Percentiles rank a stretch among this genome's conserved stretches.
These are phyloP conservation scores for Umbelopsis ramanniana DNA, from an alignment of 192 early-diverging fungal species.

Conservation along the genomic window DNA sequence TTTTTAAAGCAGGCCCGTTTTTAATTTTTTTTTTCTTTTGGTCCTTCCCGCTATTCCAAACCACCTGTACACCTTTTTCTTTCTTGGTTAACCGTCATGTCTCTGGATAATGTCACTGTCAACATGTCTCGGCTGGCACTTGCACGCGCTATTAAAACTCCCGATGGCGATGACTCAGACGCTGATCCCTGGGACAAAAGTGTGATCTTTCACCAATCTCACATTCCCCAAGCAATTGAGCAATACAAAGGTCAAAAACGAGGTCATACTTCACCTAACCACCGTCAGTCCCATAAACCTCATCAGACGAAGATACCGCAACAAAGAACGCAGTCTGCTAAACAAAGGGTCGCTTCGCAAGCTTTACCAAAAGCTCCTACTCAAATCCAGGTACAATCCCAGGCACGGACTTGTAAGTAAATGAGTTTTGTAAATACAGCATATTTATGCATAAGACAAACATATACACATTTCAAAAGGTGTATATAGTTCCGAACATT, in stretches of 20 bases:
- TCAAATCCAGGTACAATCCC: neutral
- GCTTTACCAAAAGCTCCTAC: neutral
- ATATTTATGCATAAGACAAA: neutral
- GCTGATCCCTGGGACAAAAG: slow-evolving; percentile 42
- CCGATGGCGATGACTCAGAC: slow-evolving; percentile 34
- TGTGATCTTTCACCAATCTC: slow-evolving; percentile 29
- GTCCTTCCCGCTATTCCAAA: slow-evolving; percentile 5
- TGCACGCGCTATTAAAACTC: slow-evolving; percentile 42
- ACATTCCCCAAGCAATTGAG: slow-evolving; percentile 13
- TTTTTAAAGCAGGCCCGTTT: neutral
- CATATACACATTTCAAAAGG: neutral
- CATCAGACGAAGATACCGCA: neutral
- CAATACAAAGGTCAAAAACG: neutral
- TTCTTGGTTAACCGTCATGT: slow-evolving; percentile 20
- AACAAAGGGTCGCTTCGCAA: neutral
- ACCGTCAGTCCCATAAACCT: neutral
- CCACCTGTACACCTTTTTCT: neutral
- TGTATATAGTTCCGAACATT: slow-evolving; percentile 3
- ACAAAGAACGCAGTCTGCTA: neutral
- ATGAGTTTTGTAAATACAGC: neutral
- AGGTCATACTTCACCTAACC: neutral
- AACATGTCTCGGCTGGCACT: slow-evolving; percentile 40
- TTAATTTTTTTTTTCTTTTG: neutral
- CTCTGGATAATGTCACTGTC: slow-evolving; percentile 40
- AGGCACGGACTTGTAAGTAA: slow-evolving; percentile 17